A percentile compares a stretch with the other conserved stretches of the same genome.
Conservation (phyloP, 768 basidiomycete genomes). For the Amanita pallidorosea region DNA sequence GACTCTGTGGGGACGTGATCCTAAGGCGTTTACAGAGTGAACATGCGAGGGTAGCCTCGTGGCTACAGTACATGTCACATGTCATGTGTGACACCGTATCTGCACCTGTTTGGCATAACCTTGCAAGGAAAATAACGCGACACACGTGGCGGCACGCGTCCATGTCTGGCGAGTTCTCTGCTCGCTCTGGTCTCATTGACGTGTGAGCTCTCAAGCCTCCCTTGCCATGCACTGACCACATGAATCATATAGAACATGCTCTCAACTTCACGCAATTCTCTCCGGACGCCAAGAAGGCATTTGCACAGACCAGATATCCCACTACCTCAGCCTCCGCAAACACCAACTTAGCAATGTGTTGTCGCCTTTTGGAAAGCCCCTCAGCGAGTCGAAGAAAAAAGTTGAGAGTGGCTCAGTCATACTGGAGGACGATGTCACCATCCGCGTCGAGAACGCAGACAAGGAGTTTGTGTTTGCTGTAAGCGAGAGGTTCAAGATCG, state of each 20-base stretch:
- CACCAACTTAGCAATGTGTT: conserved; percentile 43
- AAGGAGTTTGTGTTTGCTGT: conserved; percentile 64
- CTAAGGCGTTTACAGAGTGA: too few relatives aligned
- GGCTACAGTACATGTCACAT: too few relatives aligned
- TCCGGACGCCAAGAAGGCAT: conserved; percentile 50
- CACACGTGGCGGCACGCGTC: neutral
- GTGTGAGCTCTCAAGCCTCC: conserved; percentile 32
- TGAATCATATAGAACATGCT: conserved; percentile 37
- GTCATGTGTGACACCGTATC: too few relatives aligned
- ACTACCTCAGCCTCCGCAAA: conserved; percentile 48
- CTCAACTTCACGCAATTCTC: conserved; percentile 42
- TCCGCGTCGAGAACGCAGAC: conserved; percentile 58
- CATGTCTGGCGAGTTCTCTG: conserved; percentile 40
- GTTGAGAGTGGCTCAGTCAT: conserved; percentile 60
- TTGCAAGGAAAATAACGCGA: neutral
- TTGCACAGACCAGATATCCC: conserved; percentile 44
- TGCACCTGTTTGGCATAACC: neutral
- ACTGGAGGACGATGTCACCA: conserved; percentile 51
- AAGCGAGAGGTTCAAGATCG: conserved; percentile 63
- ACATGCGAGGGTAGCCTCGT: too few relatives aligned
- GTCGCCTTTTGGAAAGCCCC: conserved; percentile 64
- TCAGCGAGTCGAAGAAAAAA: conserved; percentile 51
- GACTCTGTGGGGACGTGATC: too few relatives aligned
- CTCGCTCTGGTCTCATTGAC: conserved; percentile 63
- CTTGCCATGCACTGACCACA: neutral